Percentiles rank a stretch among this genome's conserved stretches.
Conservation (phyloP, 1,139 yeast species). For the Protomyces pachydermus region DNA sequence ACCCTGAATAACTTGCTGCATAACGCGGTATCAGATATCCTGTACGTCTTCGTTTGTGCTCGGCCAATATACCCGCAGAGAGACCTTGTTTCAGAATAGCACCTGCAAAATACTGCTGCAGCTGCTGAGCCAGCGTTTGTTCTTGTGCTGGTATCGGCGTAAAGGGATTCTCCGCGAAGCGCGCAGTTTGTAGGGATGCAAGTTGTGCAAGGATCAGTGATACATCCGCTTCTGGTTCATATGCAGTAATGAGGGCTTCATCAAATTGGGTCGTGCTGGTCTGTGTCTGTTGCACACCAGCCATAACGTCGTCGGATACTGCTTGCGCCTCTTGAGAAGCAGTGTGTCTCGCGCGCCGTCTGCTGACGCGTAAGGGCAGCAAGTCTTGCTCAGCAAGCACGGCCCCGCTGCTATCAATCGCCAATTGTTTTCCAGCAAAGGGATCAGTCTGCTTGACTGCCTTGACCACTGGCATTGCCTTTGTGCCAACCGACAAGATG, state of each 20-base stretch:
- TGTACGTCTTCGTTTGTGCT: not conserved
- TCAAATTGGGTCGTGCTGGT: not conserved
- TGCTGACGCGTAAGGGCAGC: not conserved
- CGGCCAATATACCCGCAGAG: not conserved
- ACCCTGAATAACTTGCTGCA: conserved; percentile 5
- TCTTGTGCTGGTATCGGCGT: not conserved
- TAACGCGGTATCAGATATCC: not conserved
- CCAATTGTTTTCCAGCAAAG: not conserved
- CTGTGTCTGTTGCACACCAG: not conserved
- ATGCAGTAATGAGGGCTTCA: not conserved
- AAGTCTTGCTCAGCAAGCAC: not conserved
- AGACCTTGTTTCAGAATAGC: not conserved
- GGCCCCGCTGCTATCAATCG: not conserved
- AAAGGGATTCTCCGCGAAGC: not conserved
- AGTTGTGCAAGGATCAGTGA: not conserved
- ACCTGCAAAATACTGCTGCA: not conserved
- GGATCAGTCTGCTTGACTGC: not conserved
- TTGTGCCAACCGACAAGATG: not conserved
- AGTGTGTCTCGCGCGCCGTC: not conserved
- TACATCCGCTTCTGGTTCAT: not conserved
- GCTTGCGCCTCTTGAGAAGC: not conserved
- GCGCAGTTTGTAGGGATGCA: not conserved
- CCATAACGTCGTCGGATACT: not conserved
- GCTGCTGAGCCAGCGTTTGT: not conserved
- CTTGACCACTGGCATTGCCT: not conserved